These are phyloP conservation scores for Raffaelea albimanens DNA, from an alignment of 2,329 filamentous ascomycete genomes.

Conservation along the genomic window DNA sequence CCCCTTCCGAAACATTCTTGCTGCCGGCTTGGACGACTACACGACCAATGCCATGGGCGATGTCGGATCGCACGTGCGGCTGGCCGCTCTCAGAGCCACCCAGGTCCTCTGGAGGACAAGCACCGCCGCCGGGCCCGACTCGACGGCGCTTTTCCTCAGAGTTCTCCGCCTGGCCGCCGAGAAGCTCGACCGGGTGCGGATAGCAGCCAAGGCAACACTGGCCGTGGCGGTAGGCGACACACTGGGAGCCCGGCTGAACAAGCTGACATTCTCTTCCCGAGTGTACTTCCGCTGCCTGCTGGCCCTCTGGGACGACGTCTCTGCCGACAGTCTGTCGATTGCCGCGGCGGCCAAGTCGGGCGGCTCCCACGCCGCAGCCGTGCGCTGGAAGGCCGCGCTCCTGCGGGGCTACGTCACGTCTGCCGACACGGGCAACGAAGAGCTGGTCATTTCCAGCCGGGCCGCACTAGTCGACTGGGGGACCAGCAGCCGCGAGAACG, in stretches of 20 bases:
- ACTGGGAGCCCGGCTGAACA: slow-evolving; percentile 19
- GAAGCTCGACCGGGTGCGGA: slow-evolving; percentile 79
- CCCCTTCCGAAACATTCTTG: slow-evolving; percentile 35
- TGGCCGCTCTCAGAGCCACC: slow-evolving; percentile 72
- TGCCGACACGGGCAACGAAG: slow-evolving; percentile 69
- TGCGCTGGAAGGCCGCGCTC: slow-evolving; percentile 39
- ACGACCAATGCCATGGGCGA: slow-evolving; percentile 84
- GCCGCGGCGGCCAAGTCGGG: slow-evolving; percentile 19
- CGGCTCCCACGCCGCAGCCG: slow-evolving; percentile 8
- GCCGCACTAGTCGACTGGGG: slow-evolving; percentile 52
- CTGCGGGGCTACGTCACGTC: slow-evolving; percentile 62
- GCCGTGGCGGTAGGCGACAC: slow-evolving; percentile 28
- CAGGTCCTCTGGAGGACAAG: slow-evolving; percentile 45
- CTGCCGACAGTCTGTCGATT: slow-evolving; percentile 25
- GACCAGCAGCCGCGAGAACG: slow-evolving; percentile 25
- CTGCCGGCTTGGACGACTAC: slow-evolving; percentile 71
- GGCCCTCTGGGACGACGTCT: slow-evolving; percentile 25
- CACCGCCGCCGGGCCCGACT: slow-evolving; percentile 13
- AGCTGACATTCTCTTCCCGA: slow-evolving; percentile 46
- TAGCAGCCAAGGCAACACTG: slow-evolving; percentile 50
- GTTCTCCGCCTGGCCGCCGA: slow-evolving; percentile 68
- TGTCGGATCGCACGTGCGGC: slow-evolving; percentile 74
- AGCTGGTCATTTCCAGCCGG: slow-evolving; percentile 60
- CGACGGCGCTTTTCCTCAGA: slow-evolving; percentile 34
- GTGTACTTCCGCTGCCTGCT: slow-evolving; percentile 50